Evolutionary conservation across 768 basidiomycete species (phyloP).

Genomic region (Rhizopogon salebrosus): DNA sequence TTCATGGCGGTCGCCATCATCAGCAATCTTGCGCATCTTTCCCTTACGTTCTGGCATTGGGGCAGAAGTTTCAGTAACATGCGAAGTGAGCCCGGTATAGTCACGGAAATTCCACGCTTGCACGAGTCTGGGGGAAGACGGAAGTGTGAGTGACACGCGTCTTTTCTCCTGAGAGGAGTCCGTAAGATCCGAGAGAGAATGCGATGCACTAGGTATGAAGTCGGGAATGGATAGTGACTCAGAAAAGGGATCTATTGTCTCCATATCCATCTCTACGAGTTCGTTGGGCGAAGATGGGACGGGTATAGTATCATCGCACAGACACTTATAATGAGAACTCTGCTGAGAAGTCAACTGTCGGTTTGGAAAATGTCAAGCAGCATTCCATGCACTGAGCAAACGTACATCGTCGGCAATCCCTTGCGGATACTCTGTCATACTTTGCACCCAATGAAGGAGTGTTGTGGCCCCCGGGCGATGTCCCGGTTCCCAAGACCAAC

Average conservation of each 20-base stretch:
- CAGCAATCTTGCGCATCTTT: conserved; percentile 54
- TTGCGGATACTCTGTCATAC: too few relatives aligned
- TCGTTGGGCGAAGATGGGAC: conserved; percentile 29
- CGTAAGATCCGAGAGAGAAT: conserved; percentile 45
- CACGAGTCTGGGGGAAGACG: conserved; percentile 64
- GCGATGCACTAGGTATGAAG: conserved; percentile 43
- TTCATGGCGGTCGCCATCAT: conserved; percentile 27
- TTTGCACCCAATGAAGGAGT: too few relatives aligned
- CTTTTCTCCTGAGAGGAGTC: conserved; percentile 59
- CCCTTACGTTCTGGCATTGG: conserved; percentile 51
- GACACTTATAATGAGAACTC: too few relatives aligned
- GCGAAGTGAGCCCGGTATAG: conserved; percentile 57
- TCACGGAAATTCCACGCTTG: conserved; percentile 72
- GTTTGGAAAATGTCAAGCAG: too few relatives aligned
- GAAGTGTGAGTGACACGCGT: conserved; percentile 68
- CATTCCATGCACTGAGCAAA: too few relatives aligned
- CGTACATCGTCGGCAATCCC: too few relatives aligned
- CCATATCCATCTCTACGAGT: conserved; percentile 36
- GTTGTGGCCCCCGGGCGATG: background rate
- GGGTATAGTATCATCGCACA: too few relatives aligned
- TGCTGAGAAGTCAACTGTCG: too few relatives aligned
- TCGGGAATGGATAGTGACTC: conserved; percentile 46
- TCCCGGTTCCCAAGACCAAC: background rate
- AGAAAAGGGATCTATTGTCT: conserved; percentile 42
- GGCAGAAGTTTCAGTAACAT: conserved; percentile 23